Conservation (phyloP, 176 grass and related monocot genomes). For the Oryza meyeriana region DNA sequence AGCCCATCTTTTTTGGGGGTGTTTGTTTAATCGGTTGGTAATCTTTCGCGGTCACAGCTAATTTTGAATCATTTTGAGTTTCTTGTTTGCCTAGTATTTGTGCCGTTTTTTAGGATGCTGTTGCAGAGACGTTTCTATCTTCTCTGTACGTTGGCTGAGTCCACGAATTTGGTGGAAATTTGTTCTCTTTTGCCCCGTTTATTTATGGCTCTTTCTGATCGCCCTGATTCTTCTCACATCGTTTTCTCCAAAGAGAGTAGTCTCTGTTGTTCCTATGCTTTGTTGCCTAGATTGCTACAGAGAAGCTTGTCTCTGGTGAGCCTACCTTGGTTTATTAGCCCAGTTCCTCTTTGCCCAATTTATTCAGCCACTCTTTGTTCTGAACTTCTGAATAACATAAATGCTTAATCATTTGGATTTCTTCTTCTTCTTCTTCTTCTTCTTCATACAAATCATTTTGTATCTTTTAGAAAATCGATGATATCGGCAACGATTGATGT, state of each 20-base stretch:
- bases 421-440: background rate
- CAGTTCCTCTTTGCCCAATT: background rate
- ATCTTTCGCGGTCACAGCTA: background rate
- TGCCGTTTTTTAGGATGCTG: constrained; percentile 17
- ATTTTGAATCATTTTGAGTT: constrained; percentile 17
- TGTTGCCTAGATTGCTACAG: background rate
- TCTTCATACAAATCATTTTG: background rate
- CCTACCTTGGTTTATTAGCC: background rate
- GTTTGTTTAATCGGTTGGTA: constrained; percentile 15
- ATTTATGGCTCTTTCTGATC: background rate
- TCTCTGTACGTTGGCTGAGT: background rate
- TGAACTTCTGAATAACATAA: background rate
- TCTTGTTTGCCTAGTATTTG: background rate
- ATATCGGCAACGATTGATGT: background rate
- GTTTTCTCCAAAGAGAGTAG: background rate
- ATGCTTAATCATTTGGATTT: background rate
- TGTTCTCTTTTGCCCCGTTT: background rate
- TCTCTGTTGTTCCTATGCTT: background rate
- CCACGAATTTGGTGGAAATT: background rate
- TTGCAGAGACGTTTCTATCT: constrained; percentile 14
- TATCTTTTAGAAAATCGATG: background rate
- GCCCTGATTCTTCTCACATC: background rate
- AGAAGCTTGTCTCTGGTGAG: constrained; percentile 7
- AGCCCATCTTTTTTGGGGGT: background rate
- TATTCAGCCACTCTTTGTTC: background rate